Conservation (phyloP, 805 yeast species). For the Wickerhamiella brachini region DNA sequence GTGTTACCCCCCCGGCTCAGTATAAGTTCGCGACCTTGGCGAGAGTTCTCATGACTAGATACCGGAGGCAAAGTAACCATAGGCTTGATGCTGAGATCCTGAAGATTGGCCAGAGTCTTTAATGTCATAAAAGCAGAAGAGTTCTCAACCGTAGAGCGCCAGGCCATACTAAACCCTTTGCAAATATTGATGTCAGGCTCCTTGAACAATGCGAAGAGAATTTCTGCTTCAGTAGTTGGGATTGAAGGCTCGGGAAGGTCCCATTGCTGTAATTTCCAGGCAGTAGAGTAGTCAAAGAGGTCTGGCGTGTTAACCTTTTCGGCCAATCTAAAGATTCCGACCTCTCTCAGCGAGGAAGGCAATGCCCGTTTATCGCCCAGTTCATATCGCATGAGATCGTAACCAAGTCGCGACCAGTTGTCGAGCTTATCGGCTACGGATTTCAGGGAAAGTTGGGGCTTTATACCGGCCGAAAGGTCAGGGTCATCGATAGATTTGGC, state of each 20-base stretch:
- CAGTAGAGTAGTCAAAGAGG: conserved; percentile 20
- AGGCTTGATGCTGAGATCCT: background rate
- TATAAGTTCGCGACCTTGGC: conserved; percentile 13
- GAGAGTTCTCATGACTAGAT: background rate
- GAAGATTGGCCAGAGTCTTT: background rate
- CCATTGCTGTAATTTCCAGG: conserved; percentile 73
- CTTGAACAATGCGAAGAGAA: conserved; percentile 41
- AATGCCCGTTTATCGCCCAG: background rate
- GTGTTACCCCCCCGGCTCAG: conserved; percentile 18
- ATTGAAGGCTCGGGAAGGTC: conserved; percentile 39
- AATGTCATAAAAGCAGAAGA: background rate
- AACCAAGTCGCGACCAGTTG: conserved; percentile 8
- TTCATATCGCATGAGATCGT: conserved; percentile 1
- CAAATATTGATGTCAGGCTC: conserved; percentile 1
- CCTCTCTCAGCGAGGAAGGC: background rate
- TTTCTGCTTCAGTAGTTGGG: conserved; percentile 30
- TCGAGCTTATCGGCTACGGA: background rate
- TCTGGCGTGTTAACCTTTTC: background rate
- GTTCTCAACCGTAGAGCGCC: too few species aligned
- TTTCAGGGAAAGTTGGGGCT: background rate
- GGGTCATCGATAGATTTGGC: background rate
- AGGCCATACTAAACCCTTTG: background rate
- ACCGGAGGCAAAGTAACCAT: background rate
- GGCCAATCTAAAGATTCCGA: conserved; percentile 12
- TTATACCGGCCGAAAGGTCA: background rate